phyloP scores from a whole-genome alignment of 768 basidiomycete species.

The Boletus rex-veris region DNA sequence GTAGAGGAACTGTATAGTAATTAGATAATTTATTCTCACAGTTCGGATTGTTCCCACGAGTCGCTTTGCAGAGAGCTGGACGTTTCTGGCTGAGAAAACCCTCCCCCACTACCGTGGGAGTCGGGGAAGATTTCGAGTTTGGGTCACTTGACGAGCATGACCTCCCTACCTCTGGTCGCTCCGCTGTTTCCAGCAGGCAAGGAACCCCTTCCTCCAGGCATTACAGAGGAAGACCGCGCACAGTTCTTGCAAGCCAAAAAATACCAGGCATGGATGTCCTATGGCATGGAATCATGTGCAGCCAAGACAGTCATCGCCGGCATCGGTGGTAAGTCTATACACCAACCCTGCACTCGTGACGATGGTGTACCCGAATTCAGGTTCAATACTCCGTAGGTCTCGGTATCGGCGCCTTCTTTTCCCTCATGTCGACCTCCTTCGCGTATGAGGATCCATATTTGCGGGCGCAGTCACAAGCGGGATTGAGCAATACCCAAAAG shows the following conservation, averaged over 20 bases:
- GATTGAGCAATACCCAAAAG: conserved; percentile 67
- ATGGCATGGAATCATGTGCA: conserved; percentile 83
- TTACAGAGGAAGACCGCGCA: conserved; percentile 74
- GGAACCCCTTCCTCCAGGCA: conserved; percentile 83
- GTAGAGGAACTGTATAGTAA: too few species aligned
- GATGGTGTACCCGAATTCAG: conserved; percentile 4
- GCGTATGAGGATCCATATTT: conserved; percentile 91
- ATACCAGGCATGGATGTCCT: conserved; percentile 66
- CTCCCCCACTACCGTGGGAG: too few species aligned
- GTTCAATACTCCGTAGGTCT: conserved; percentile 54
- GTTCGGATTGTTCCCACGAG: too few species aligned
- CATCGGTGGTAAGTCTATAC: conserved; percentile 63
- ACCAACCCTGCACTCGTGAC: background rate
- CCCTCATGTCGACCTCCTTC: conserved; percentile 93
- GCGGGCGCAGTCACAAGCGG: conserved; percentile 55
- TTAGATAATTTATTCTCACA: too few species aligned
- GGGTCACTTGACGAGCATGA: conserved; percentile 13
- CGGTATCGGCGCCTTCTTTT: conserved; percentile 91
- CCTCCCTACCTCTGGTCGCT: conserved; percentile 41
- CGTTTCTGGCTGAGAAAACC: too few species aligned
- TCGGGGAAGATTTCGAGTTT: conserved; percentile 11
- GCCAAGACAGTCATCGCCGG: conserved; percentile 81
- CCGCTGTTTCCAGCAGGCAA: conserved; percentile 83
- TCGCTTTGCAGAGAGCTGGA: too few species aligned
- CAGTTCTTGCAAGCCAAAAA: conserved; percentile 67